Evolutionary conservation across 169 alveolate species (phyloP).

Genomic region (Eimeria falciformis): DNA sequence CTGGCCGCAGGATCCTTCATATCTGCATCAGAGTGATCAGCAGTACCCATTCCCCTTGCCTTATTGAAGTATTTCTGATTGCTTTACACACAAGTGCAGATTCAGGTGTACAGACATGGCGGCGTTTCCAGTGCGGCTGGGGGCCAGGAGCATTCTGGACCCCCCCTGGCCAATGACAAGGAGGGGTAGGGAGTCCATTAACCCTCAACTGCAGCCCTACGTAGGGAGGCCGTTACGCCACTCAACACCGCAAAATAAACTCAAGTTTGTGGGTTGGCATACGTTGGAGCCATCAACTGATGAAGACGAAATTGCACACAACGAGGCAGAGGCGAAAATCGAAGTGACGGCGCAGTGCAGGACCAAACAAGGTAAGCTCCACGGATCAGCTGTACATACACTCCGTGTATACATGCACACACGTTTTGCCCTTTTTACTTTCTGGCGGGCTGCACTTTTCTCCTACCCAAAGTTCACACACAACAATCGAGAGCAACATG

Average conservation of each 20-base stretch:
- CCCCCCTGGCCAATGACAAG: not conserved
- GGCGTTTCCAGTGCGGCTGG: too few species aligned
- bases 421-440: not conserved
- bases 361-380: slow-evolving; percentile 13
- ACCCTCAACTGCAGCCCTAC: not conserved
- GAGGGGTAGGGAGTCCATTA: not conserved
- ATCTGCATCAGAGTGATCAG: too few species aligned
- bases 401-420: too few species aligned
- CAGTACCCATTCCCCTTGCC: too few species aligned
- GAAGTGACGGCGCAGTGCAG: slow-evolving; percentile 51
- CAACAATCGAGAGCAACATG: not conserved
- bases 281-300: not conserved
- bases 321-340: slow-evolving; percentile 27
- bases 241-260: not conserved
- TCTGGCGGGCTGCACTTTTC: not conserved
- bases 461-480: slow-evolving; percentile 7
- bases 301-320: not conserved
- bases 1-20: too few species aligned
- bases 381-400: too few species aligned
- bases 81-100: too few species aligned
- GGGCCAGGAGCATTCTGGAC: too few species aligned
- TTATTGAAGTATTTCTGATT: too few species aligned
- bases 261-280: not conserved
- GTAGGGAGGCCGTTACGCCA: too few species aligned
- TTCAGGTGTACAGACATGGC: too few species aligned